Conservation (phyloP, 2,329 filamentous ascomycete genomes). For the Colletotrichum sp. region DNA sequence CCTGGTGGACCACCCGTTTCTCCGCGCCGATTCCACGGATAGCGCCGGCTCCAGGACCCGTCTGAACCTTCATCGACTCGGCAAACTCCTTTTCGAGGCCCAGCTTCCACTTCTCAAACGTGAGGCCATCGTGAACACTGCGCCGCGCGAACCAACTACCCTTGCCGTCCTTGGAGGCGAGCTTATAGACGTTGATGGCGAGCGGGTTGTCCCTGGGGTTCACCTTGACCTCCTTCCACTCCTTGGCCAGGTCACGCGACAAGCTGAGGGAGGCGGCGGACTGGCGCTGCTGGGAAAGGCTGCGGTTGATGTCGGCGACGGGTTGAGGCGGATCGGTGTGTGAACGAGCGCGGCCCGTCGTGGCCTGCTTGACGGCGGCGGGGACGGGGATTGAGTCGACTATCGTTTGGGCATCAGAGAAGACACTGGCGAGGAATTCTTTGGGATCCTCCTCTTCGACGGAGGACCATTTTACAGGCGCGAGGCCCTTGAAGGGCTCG, state of each 20-base stretch:
- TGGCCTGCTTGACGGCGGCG: slow-evolving; percentile 33
- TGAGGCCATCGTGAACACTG: slow-evolving; percentile 80
- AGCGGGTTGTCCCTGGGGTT: slow-evolving; percentile 76
- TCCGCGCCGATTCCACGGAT: slow-evolving; percentile 89
- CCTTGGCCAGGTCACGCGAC: slow-evolving; percentile 68
- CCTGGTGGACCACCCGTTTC: slow-evolving; percentile 68
- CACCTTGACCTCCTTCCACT: slow-evolving; percentile 87
- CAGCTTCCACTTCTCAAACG: slow-evolving; percentile 78
- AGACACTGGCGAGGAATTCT: slow-evolving; percentile 62
- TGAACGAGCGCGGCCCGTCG: slow-evolving; percentile 55
- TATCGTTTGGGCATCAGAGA: slow-evolving; percentile 72
- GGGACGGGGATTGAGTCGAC: slow-evolving; percentile 74
- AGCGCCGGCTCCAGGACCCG: slow-evolving; percentile 73
- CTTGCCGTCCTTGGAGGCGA: slow-evolving; percentile 77
- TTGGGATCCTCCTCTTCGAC: slow-evolving; percentile 52
- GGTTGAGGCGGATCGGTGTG: slow-evolving; percentile 60
- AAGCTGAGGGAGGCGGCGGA: slow-evolving; percentile 52
- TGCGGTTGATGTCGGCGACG: slow-evolving; percentile 56
- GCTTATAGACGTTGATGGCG: slow-evolving; percentile 80
- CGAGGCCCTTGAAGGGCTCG: slow-evolving; percentile 61
- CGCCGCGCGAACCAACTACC: slow-evolving; percentile 90
- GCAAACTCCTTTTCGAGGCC: slow-evolving; percentile 81
- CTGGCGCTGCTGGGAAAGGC: slow-evolving; percentile 37
- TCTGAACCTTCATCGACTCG: slow-evolving; percentile 75
- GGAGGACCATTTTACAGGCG: slow-evolving; percentile 58